Percentiles rank a stretch among this genome's conserved stretches.
phyloP scores from a whole-genome alignment of 2,329 filamentous ascomycete genomes.

The Fusarium denticulatum region DNA sequence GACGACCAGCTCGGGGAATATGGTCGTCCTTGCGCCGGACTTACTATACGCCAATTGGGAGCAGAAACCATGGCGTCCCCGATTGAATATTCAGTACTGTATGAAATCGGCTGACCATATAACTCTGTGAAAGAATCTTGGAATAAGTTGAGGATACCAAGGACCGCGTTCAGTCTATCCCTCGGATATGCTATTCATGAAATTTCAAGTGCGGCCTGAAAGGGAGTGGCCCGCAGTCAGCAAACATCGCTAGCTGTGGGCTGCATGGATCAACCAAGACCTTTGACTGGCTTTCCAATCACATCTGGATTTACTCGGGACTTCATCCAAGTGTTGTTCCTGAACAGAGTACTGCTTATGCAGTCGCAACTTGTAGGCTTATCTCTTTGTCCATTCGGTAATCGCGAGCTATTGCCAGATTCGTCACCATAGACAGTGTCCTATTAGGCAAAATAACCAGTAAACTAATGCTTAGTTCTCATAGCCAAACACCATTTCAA shows the following conservation, averaged over 20 bases:
- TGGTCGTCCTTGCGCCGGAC: too few species aligned
- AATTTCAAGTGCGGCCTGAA: background rate
- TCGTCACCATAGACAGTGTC: fast-evolving
- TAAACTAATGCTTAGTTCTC: fast-evolving
- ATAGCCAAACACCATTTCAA: too few species aligned
- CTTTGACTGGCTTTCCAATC: background rate
- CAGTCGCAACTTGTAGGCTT: background rate
- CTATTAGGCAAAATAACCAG: fast-evolving
- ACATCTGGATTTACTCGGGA: too few species aligned
- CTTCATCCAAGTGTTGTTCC: background rate
- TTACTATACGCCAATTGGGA: too few species aligned
- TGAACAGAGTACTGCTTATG: background rate
- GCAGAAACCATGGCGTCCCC: too few species aligned
- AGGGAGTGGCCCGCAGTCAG: background rate
- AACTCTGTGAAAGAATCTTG: too few species aligned
- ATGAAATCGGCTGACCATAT: too few species aligned
- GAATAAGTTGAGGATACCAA: too few species aligned
- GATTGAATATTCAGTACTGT: too few species aligned
- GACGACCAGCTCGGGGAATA: too few species aligned
- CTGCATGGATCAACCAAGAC: background rate
- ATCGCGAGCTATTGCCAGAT: fast-evolving
- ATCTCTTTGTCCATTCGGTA: background rate
- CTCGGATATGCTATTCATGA: background rate
- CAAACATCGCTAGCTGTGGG: background rate
- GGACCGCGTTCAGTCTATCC: too few species aligned